Base-by-base conservation (phyloP, 1,284 basidiomycete genomes). In the Ustilago cynodontis region DNA sequence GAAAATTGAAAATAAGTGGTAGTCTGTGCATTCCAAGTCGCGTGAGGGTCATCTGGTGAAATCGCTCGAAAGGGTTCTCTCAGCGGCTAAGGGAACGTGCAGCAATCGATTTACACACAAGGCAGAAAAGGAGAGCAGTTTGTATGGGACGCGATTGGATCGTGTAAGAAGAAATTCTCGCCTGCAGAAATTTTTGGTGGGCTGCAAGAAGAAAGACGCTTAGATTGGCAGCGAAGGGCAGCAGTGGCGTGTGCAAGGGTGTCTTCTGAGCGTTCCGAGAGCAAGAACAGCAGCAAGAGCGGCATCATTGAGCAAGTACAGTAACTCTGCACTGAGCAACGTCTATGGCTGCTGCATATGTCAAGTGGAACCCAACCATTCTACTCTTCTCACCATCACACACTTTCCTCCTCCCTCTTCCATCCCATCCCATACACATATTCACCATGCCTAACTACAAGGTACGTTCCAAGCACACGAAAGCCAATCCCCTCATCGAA, bases 381-480 rank as follows among this genome's bases (percentile, higher is more conserved):
- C 50, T 63, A 28, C 31, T 31, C 11, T 65, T 65, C 65, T 68
- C 62, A 74, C 52, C 68, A 50, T 28, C 54, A 35, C 51, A 49
- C 45, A 45, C 24, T n/a, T 53, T 28, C 24, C 35, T 31, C 14
- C 43, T 28, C 13, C 51, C 52, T 28, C 35, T 22, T n/a, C 24
- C 59, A 9, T 41, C 35, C 47, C 14, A 31, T 31, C 51, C 51
- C 28, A 26, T 33, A 43, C 41, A 20, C 14, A 43, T 43, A 54
- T 55, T 28, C 58, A 69, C 45, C 56, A 80, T 81, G 79, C 74
- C 79, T 56, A 81, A 79, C 79, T 81, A 81, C 79, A 81, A 81
- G 79, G 69, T 72, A 65, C 37, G 65, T 68, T 31, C 33, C 43
- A 11, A 6, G 10, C n/a, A n/a, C n/a, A n/a, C n/a, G n/a, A n/a